Evolutionary conservation across 805 yeast species (phyloP).

Genomic region (Hanseniaspora vineae): DNA sequence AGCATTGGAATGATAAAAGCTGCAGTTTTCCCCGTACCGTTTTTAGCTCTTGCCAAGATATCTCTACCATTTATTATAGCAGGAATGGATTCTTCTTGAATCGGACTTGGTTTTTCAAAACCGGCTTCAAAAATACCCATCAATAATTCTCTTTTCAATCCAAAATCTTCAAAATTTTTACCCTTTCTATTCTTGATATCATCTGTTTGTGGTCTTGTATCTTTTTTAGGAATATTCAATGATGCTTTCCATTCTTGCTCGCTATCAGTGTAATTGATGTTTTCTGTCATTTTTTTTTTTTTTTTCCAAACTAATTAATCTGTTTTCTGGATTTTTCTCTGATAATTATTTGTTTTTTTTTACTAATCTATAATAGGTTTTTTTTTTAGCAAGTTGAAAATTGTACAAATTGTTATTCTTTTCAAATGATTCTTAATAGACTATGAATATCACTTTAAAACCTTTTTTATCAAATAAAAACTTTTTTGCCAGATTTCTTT

Average conservation of each 20-base stretch:
- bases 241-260: conserved; percentile 53
- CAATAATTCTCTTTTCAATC: conserved; percentile 78
- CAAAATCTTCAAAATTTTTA: conserved; percentile 81
- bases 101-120: conserved; percentile 94
- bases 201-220: conserved; percentile 91
- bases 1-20: conserved; percentile 91
- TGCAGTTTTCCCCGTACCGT: conserved; percentile 98
- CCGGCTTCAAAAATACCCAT: conserved; percentile 99
- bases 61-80: conserved; percentile 93
- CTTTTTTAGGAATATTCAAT: conserved; percentile 69
- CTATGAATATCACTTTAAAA: too few relatives aligned
- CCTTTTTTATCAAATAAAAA: too few relatives aligned
- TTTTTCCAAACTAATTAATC: background rate
- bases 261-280: background rate
- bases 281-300: background rate
- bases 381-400: too few relatives aligned
- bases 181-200: conserved; percentile 91
- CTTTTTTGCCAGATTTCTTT: too few relatives aligned
- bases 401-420: background rate
- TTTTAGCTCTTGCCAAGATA: conserved; percentile 92
- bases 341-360: background rate
- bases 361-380: background rate
- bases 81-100: conserved; percentile 95
- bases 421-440: too few relatives aligned
- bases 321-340: background rate